Evolutionary conservation across 192 early-diverging fungal genomes (phyloP), one percentile per base, ranked within the genome.

Genomic region (Entomortierella parvispora): DNA sequence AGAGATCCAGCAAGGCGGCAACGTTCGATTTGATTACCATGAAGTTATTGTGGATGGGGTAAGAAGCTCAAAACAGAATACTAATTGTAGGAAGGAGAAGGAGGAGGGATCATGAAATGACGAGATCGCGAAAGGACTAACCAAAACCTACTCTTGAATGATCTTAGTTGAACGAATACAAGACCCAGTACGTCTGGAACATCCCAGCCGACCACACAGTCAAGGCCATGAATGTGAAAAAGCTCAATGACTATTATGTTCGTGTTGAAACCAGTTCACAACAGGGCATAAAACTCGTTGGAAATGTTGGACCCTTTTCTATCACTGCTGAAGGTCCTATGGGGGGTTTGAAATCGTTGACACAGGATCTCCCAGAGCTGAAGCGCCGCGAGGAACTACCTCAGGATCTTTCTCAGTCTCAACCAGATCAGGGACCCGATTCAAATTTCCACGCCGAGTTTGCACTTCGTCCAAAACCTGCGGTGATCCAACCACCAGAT

Each of bases 21-120:
- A 48, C 18, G 28, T 74, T 22, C 32, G 62, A 1, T 74, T 44
- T 40, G 71, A 75, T 34, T 67, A 54, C 26, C 64, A 66, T 25
- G 64, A 75, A 57, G 64, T 75, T n/a, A 57, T 75, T 44, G 71
- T 63, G 11, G 58, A 60, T 20, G 58, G 46, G 10, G 71, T 75
- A 62, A 62, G 62, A 40, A 45, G 7, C 57, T 17, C 44, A n/a
- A n/a, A n/a, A n/a, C n/a, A n/a, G n/a, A n/a, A n/a, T n/a, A n/a
- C n/a, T n/a, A n/a, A n/a, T n/a, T n/a, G n/a, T n/a, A n/a, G n/a
- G n/a, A n/a, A 25, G 10, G 22, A 14, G 18, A 23, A 12, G 22
- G 47, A 12, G 37, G 37, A 40, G 37, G 37, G 37, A 40, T 44
- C 8, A 8, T 44, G 17, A 17, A 44, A 17, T 44, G 17, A 44